Conservation (phyloP, 2,329 filamentous ascomycete genomes). For the Stagonosporopsis chrysanthemi region DNA sequence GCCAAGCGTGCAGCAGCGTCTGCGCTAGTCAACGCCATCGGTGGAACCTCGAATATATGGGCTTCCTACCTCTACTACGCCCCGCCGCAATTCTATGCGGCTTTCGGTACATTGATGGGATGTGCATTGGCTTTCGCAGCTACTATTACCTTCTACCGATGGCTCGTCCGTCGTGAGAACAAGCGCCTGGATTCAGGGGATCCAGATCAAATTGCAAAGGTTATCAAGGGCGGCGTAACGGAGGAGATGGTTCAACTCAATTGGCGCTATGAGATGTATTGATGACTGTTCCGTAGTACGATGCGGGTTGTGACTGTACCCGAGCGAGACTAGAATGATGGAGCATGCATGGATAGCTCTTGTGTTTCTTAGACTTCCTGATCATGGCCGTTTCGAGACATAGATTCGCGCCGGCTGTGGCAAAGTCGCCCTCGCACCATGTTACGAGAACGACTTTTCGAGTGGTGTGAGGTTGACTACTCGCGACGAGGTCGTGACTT, state of each 20-base stretch:
- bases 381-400: neutral
- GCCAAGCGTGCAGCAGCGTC: constrained; percentile 33
- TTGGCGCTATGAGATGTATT: constrained; percentile 37
- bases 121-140: constrained; percentile 27
- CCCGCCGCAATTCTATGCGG: constrained; percentile 32
- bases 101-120: constrained; percentile 34
- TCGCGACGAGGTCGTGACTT: neutral
- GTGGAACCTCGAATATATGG: constrained; percentile 33
- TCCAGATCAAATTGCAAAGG: constrained; percentile 31
- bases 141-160: constrained; percentile 31
- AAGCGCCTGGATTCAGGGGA: constrained; percentile 29
- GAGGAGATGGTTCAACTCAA: constrained; percentile 31
- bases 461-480: neutral
- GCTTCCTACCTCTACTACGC: constrained; percentile 35
- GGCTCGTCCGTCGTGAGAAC: constrained; percentile 33
- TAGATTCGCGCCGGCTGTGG: no score
- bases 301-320: no score
- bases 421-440: no score
- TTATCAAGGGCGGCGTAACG: constrained; percentile 32
- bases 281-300: neutral
- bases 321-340: neutral
- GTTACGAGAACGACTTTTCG: no score
- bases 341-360: neutral
- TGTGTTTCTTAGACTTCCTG: neutral
- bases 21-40: constrained; percentile 31